Conservation (phyloP, 2,329 filamentous ascomycete genomes). For the Ceratocystis lukuohia region DNA sequence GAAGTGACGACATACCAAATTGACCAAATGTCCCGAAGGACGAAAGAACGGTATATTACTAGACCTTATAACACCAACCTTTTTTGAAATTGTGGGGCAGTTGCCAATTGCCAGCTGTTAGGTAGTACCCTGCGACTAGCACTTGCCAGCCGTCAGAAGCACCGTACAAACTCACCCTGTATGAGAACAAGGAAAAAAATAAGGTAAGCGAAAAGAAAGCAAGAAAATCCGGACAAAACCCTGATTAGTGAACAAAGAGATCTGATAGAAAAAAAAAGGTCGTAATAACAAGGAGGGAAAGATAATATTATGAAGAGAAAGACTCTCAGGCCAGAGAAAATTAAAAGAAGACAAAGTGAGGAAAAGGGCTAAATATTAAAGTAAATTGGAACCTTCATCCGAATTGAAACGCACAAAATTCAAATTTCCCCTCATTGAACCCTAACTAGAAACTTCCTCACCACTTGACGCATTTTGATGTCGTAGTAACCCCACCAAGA, state of each 20-base stretch:
- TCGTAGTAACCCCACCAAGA: not conserved
- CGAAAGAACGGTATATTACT: not conserved
- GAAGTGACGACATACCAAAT: constrained; percentile 18
- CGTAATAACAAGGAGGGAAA: not conserved
- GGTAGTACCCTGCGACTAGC: not conserved
- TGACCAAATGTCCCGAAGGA: constrained; percentile 21
- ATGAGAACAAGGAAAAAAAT: not conserved
- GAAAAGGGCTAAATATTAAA: not conserved
- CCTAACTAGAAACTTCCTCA: not conserved
- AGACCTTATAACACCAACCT: constrained; percentile 12
- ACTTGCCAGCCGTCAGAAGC: not conserved
- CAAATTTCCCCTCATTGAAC: constrained; percentile 1
- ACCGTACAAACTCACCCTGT: not conserved
- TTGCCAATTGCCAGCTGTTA: not conserved
- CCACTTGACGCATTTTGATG: not conserved
- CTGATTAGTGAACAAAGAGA: not conserved
- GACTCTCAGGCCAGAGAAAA: not conserved
- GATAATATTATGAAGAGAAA: not conserved
- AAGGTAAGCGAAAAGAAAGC: not conserved
- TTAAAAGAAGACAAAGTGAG: not conserved
- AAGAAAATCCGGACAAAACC: not conserved
- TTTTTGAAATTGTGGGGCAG: not conserved
- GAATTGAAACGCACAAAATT: not conserved
- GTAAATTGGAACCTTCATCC: too few species aligned
- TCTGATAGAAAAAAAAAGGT: not conserved